Percentiles rank a stretch among this genome's conserved stretches.
Conservation (phyloP, 345 rosid genomes). For the Bretschneidera sinensis region DNA sequence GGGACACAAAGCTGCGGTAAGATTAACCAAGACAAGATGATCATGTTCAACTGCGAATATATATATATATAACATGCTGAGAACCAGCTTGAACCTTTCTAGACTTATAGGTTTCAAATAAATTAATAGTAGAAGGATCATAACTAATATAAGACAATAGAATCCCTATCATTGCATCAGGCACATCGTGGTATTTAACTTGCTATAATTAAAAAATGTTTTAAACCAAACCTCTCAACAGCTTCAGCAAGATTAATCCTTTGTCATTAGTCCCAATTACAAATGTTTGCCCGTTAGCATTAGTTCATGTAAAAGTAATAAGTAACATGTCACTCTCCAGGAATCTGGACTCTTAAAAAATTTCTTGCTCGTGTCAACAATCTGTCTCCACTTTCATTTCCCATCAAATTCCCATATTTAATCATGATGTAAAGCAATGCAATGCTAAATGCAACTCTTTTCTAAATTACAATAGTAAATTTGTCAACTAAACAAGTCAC, state of each 20-base stretch:
- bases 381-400: background rate
- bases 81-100: too few species aligned
- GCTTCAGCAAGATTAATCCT: background rate
- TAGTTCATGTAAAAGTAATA: too few species aligned
- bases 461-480: background rate
- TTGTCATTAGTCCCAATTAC: background rate
- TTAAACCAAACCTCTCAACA: background rate
- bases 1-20: background rate
- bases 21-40: conserved; percentile 12
- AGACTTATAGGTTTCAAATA: background rate
- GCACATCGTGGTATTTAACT: background rate
- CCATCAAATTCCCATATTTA: too few species aligned
- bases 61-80: too few species aligned
- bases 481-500: background rate
- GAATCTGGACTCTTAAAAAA: background rate
- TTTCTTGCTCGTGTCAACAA: background rate
- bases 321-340: background rate
- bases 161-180: background rate
- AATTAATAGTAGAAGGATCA: background rate
- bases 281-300: too few species aligned
- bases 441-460: background rate
- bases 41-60: too few species aligned
- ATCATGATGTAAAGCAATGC: background rate
- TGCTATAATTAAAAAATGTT: background rate
- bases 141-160: background rate